Evolutionary conservation across 768 basidiomycete genomes (phyloP).

Genomic region (Tephrocybe sp.): DNA sequence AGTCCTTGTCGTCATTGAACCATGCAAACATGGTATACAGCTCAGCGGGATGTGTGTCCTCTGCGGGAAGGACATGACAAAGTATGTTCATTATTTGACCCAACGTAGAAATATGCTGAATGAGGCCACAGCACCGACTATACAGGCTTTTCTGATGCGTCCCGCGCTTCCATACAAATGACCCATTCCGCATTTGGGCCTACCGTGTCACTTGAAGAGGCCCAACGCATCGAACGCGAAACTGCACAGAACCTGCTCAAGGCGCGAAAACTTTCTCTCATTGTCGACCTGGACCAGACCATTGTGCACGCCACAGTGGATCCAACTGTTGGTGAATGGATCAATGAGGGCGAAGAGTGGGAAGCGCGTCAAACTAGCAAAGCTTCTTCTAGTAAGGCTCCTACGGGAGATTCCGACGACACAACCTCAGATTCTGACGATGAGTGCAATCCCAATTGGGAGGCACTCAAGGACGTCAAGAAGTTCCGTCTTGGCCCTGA

Average conservation of each 20-base stretch:
- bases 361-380: conserved; percentile 55
- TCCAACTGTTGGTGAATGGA: conserved; percentile 98
- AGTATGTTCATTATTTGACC: conserved; percentile 45
- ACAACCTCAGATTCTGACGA: conserved; percentile 45
- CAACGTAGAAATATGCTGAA: conserved; percentile 1
- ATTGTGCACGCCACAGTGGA: conserved; percentile 99
- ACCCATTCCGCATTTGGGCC: conserved; percentile 91
- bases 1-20: conserved; percentile 71
- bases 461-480: conserved; percentile 85
- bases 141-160: conserved; percentile 82
- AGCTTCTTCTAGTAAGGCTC: conserved; percentile 31
- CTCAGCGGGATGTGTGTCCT: conserved; percentile 88
- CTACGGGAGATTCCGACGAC: conserved; percentile 37
- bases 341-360: conserved; percentile 80
- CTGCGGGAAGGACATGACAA: conserved; percentile 94
- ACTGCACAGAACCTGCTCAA: conserved; percentile 76
- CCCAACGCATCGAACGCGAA: conserved; percentile 82
- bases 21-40: conserved; percentile 96
- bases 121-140: conserved; percentile 61
- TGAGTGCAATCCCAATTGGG: conserved; percentile 89
- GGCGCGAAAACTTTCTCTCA: conserved; percentile 81
- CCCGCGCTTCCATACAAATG: conserved; percentile 89
- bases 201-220: conserved; percentile 90
- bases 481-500: conserved; percentile 89
- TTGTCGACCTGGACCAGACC: conserved; percentile 98